Conservation (phyloP, 306 rosid species). For the Acacia confusa region DNA sequence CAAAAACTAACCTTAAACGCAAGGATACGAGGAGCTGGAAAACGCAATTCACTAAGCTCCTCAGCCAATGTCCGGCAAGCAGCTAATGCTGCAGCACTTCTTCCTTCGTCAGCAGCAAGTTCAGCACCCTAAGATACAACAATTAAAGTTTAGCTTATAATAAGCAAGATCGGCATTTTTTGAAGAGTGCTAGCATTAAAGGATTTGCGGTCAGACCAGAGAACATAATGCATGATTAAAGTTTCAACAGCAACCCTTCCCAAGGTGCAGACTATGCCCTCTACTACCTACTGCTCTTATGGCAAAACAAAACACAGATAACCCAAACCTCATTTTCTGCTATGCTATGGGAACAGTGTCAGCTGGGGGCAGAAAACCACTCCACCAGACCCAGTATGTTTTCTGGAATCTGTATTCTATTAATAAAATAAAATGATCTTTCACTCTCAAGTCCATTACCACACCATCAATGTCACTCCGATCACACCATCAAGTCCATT, state of each 20-base stretch:
- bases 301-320: neutral
- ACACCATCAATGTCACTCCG: too few species aligned
- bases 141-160: neutral
- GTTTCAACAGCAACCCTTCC: slow-evolving; percentile 2
- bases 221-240: neutral
- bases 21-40: slow-evolving; percentile 97
- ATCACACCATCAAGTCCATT: neutral
- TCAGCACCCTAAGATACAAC: slow-evolving; percentile 80
- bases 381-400: slow-evolving; percentile 1
- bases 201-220: neutral
- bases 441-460: neutral
- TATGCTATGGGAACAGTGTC: neutral
- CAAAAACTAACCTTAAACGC: slow-evolving; percentile 71
- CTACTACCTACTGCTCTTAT: neutral
- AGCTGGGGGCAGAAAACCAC: neutral
- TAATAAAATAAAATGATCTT: neutral
- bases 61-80: slow-evolving; percentile 99
- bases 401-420: slow-evolving; percentile 6
- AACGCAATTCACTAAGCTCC: slow-evolving; percentile 85
- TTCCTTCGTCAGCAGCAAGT: slow-evolving; percentile 86
- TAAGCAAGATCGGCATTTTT: neutral
- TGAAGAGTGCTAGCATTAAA: neutral
- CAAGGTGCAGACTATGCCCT: neutral
- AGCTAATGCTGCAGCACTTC: slow-evolving; percentile 92
- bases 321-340: slow-evolving; percentile 18